These are phyloP conservation scores for Fistulinella cinereoalba DNA, from an alignment of 1,284 basidiomycete species.

Conservation along the genomic window DNA sequence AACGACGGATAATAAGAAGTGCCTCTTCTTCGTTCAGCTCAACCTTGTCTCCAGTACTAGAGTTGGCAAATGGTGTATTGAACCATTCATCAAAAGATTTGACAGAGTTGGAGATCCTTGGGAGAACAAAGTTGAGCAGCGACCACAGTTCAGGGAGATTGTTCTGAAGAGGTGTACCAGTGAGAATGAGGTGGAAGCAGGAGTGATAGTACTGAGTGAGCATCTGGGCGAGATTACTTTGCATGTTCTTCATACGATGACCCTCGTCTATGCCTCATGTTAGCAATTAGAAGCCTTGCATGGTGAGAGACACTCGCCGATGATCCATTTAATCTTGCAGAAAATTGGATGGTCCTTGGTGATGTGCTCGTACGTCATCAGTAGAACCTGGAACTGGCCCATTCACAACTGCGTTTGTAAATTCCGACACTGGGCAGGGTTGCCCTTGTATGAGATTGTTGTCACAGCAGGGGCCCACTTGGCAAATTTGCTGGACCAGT, in stretches of 20 bases:
- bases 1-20: slow-evolving; percentile 92
- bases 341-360: slow-evolving; percentile 95
- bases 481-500: slow-evolving; percentile 97
- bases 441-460: slow-evolving; percentile 91
- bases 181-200: slow-evolving; percentile 93
- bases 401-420: slow-evolving; percentile 74
- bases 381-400: slow-evolving; percentile 89
- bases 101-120: slow-evolving; percentile 99
- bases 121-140: slow-evolving; percentile 95
- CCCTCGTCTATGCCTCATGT: slow-evolving; percentile 73
- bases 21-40: slow-evolving; percentile 99
- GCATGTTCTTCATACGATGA: slow-evolving; percentile 99
- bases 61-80: slow-evolving; percentile 99
- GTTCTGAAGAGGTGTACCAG: slow-evolving; percentile 98
- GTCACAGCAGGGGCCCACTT: slow-evolving; percentile 94
- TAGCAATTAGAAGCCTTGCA: background rate
- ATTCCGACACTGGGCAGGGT: slow-evolving; percentile 75
- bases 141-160: slow-evolving; percentile 99
- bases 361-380: slow-evolving; percentile 99
- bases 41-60: slow-evolving; percentile 95
- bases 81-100: slow-evolving; percentile 99
- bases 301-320: slow-evolving; percentile 52
- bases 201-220: slow-evolving; percentile 93
- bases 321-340: slow-evolving; percentile 97
- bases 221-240: slow-evolving; percentile 91